Base-by-base conservation (phyloP, 441 rosid genomes). In the Viola pubescens region DNA sequence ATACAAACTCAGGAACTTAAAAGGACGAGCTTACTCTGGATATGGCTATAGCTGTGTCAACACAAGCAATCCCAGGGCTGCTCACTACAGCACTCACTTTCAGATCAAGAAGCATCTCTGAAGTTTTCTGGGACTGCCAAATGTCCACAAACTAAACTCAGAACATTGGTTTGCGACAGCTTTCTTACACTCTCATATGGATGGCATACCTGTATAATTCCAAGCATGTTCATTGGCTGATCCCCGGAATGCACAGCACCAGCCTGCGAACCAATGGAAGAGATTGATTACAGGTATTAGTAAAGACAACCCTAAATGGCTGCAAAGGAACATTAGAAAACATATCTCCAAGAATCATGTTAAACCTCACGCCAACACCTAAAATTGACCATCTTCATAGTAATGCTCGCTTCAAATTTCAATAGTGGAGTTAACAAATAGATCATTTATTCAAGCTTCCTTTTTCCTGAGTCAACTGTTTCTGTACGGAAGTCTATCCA, bases 61-160 rank as follows among this genome's bases (percentile, higher is more conserved):
- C 58, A 68, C 85, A 78, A 43, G 92, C 83, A 58, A 68, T 70
- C 52, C 61, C 64, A 3, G 86, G 74, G 68, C 92, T 75, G 79
- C 89, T 76, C 48, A 81, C 60, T 45, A 88, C 56, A 5, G 86
- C 73, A 73, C 78, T 71, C 63, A 86, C 77, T 65, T 81, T 82
- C 76, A 69, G 56, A 81, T 91, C 96, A 69, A 88, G 98, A 72
- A 91, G 85, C 56, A 88, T 75, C 81, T 91, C 98, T n/a, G 95
- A 92, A 60, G 78, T 82, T 81, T 91, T 91, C 81, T 88, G 98
- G 66, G 95, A 73, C 95, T 91, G 82, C 73, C 48, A 67, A 75
- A 26, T 6, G 48, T 41, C 56, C 69, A 54, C 44, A 53, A 66
- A 66, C 52, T 57, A 61, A 60, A 47, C 38, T 69, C 66, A 63